phyloP scores from a whole-genome alignment of 169 alveolate genomes.

The Eimeria brunetti region DNA sequence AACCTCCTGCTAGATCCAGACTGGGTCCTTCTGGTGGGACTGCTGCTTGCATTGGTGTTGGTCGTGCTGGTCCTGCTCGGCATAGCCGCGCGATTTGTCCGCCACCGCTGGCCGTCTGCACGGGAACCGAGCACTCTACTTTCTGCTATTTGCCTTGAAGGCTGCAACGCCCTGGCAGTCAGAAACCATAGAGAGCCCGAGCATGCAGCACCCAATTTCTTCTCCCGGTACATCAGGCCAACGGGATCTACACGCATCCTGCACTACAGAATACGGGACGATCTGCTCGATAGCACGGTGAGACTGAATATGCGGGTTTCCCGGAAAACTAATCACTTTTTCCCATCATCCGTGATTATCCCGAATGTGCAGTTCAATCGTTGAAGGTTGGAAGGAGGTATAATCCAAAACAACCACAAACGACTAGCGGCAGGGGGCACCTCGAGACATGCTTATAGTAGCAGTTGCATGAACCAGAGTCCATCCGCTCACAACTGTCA shows the following conservation, averaged over 20 bases:
- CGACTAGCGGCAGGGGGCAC: background rate
- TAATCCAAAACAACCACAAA: background rate
- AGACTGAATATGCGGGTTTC: background rate
- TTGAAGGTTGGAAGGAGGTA: background rate
- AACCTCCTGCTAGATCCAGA: constrained; percentile 34
- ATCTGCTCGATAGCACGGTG: constrained; percentile 56
- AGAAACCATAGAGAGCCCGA: constrained; percentile 8
- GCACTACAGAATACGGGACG: constrained; percentile 60
- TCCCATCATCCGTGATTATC: background rate
- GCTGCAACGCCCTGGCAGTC: background rate
- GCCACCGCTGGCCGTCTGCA: constrained; percentile 60
- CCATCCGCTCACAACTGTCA: background rate
- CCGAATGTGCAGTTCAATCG: background rate
- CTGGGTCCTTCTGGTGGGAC: constrained; percentile 57
- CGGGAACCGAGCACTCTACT: background rate
- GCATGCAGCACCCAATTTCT: background rate
- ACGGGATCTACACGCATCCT: constrained; percentile 24
- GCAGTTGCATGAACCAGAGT: background rate
- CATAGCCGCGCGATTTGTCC: constrained; percentile 41
- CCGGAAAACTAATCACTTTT: background rate
- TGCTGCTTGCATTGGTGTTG: constrained; percentile 41
- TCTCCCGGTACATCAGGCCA: constrained; percentile 21
- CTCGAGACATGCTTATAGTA: background rate
- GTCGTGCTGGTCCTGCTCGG: constrained; percentile 21
- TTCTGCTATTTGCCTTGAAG: background rate